Percentiles rank a stretch among this genome's conserved stretches.
These are phyloP conservation scores for Daldinia decipiens DNA, from an alignment of 495 filamentous ascomycete genomes.

Conservation along the genomic window DNA sequence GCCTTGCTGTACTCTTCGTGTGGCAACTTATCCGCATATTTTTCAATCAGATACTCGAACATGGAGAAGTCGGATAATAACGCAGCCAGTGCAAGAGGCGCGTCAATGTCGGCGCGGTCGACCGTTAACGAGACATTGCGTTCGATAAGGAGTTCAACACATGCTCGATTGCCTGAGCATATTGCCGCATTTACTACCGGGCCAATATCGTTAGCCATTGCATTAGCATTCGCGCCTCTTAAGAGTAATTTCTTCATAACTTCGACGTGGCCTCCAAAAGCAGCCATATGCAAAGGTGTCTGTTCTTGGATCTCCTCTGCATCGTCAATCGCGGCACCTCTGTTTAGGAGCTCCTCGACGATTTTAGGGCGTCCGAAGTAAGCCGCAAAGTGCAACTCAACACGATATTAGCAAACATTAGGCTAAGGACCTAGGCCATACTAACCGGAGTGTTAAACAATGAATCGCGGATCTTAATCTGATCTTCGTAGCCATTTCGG, in stretches of 20 bases:
- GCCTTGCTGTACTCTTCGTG: conserved; percentile 47
- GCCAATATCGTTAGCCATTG: conserved; percentile 43
- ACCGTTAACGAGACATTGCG: conserved; percentile 43
- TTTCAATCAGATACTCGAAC: conserved; percentile 47
- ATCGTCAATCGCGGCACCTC: conserved; percentile 49
- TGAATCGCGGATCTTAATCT: conserved; percentile 44
- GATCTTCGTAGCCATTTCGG: conserved; percentile 45
- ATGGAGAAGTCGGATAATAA: conserved; percentile 46
- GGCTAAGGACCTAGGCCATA: background rate
- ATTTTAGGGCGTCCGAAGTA: conserved; percentile 48
- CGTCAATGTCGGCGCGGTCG: conserved; percentile 37
- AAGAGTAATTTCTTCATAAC: conserved; percentile 50
- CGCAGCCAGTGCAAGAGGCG: conserved; percentile 47
- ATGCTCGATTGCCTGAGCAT: conserved; percentile 46
- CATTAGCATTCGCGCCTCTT: conserved; percentile 48
- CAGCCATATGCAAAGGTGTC: conserved; percentile 53
- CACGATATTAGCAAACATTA: background rate
- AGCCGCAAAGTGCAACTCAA: conserved; percentile 50
- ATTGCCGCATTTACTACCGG: conserved; percentile 52
- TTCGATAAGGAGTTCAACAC: conserved; percentile 50
- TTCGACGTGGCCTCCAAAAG: conserved; percentile 46
- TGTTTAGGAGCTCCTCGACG: conserved; percentile 49
- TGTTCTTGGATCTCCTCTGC: conserved; percentile 39
- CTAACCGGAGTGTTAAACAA: conserved; percentile 42
- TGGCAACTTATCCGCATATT: conserved; percentile 44